A percentile compares a stretch with the other conserved stretches of the same genome.
phyloP scores from a whole-genome alignment of 176 grass and related monocot genomes.

The Oryza glumipatula region DNA sequence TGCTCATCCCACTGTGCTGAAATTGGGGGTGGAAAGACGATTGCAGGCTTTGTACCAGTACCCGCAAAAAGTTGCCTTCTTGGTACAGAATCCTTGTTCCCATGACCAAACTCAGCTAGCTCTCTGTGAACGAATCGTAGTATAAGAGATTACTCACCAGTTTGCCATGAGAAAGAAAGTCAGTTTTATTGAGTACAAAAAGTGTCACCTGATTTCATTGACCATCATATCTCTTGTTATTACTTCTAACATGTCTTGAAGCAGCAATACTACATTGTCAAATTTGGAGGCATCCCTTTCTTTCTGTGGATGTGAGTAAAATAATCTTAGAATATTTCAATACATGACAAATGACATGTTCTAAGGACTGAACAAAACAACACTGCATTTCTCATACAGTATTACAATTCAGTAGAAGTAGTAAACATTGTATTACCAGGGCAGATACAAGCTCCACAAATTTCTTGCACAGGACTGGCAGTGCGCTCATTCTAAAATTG shows the following conservation, averaged over 20 bases:
- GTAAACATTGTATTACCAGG: constrained; percentile 67
- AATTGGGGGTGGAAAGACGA: constrained; percentile 76
- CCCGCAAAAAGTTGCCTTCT: constrained; percentile 94
- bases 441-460: constrained; percentile 89
- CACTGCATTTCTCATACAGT: constrained; percentile 27
- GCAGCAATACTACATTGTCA: constrained; percentile 75
- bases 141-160: constrained; percentile 1
- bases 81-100: constrained; percentile 82
- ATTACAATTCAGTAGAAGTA: constrained; percentile 27
- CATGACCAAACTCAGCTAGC: constrained; percentile 84
- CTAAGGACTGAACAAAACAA: constrained; percentile 3
- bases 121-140: constrained; percentile 56
- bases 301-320: constrained; percentile 66
- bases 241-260: constrained; percentile 98
- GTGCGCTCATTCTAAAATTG: constrained; percentile 90
- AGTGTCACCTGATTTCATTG: constrained; percentile 76
- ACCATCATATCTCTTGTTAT: constrained; percentile 98
- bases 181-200: background rate
- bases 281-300: constrained; percentile 76
- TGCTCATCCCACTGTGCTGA: constrained; percentile 95
- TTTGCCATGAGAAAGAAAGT: constrained; percentile 12
- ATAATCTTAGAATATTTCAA: constrained; percentile 35
- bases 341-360: background rate
- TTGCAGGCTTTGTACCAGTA: constrained; percentile 80
- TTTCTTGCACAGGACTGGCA: constrained; percentile 84